phyloP scores from a whole-genome alignment of 345 rosid species.

The Raphanus sativus region DNA sequence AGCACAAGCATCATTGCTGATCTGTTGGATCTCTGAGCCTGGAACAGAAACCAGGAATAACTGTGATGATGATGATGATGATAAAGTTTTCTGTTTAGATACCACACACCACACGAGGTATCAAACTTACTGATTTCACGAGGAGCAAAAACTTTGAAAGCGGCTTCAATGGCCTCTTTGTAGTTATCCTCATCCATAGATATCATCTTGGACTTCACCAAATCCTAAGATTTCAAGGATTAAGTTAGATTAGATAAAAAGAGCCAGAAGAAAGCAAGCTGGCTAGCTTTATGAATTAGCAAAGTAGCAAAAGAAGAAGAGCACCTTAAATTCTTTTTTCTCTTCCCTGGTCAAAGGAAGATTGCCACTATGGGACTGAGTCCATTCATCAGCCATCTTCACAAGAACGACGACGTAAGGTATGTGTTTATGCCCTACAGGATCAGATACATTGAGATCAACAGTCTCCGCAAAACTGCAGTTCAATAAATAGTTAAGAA shows the following conservation, averaged over 20 bases:
- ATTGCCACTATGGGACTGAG: constrained; percentile 58
- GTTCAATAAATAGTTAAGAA: constrained; percentile 14
- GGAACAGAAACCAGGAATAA: constrained; percentile 22
- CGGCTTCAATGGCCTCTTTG: constrained; percentile 86
- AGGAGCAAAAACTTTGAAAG: constrained; percentile 89
- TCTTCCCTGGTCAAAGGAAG: constrained; percentile 91
- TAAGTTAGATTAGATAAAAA: constrained; percentile 28
- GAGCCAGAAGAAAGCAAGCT: constrained; percentile 19
- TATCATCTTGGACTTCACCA: constrained; percentile 71
- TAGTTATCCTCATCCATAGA: constrained; percentile 85
- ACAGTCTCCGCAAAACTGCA: constrained; percentile 75
- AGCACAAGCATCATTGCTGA: constrained; percentile 60
- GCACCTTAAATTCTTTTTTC: constrained; percentile 87
- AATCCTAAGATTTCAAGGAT: constrained; percentile 53
- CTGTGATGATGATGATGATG: neutral
- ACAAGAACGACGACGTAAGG: constrained; percentile 89
- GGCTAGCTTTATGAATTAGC: neutral
- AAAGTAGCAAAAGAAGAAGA: constrained; percentile 3
- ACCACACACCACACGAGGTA: constrained; percentile 10
- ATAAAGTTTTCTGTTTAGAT: neutral
- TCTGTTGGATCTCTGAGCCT: constrained; percentile 68
- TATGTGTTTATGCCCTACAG: constrained; percentile 88
- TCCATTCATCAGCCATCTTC: constrained; percentile 85
- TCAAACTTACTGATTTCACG: constrained; percentile 84
- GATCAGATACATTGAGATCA: constrained; percentile 68